phyloP scores from a whole-genome alignment of 768 basidiomycete species.

The Xanthoconium purpureum region DNA sequence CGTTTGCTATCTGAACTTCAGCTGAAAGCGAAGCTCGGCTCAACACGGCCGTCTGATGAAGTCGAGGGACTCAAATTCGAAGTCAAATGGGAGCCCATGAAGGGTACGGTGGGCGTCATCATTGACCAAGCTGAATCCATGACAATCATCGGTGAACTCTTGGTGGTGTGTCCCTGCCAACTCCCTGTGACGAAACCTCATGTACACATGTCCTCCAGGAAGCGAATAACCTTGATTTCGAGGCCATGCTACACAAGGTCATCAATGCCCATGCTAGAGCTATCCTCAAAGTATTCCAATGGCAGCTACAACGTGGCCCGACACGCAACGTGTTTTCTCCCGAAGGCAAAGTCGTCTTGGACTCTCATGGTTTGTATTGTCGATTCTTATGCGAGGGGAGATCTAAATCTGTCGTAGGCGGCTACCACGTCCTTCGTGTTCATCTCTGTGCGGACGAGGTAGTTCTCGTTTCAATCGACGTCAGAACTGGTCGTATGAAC shows the following conservation, averaged over 20 bases:
- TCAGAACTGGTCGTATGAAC: conserved; percentile 74
- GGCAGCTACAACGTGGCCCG: conserved; percentile 50
- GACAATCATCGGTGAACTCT: conserved; percentile 42
- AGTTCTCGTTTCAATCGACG: conserved; percentile 73
- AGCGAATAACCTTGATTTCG: conserved; percentile 69
- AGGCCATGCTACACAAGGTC: conserved; percentile 59
- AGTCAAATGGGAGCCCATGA: conserved; percentile 77
- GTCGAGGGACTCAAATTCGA: conserved; percentile 66
- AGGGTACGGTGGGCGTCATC: conserved; percentile 59
- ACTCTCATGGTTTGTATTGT: conserved; percentile 48
- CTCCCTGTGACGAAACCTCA: neutral
- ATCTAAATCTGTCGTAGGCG: conserved; percentile 38
- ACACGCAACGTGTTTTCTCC: conserved; percentile 57
- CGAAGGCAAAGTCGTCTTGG: conserved; percentile 55
- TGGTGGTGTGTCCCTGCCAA: conserved; percentile 49
- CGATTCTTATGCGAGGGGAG: neutral
- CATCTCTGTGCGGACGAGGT: conserved; percentile 75
- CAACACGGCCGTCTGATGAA: conserved; percentile 62
- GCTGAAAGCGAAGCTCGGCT: conserved; percentile 57
- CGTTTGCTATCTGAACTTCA: conserved; percentile 62
- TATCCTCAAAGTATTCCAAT: conserved; percentile 56
- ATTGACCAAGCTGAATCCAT: conserved; percentile 48
- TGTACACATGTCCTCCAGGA: conserved; percentile 38
- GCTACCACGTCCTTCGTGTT: conserved; percentile 56
- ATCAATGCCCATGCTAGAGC: conserved; percentile 64